phyloP scores from a whole-genome alignment of 2,329 filamentous ascomycete species.

The Aspergillus ustus region DNA sequence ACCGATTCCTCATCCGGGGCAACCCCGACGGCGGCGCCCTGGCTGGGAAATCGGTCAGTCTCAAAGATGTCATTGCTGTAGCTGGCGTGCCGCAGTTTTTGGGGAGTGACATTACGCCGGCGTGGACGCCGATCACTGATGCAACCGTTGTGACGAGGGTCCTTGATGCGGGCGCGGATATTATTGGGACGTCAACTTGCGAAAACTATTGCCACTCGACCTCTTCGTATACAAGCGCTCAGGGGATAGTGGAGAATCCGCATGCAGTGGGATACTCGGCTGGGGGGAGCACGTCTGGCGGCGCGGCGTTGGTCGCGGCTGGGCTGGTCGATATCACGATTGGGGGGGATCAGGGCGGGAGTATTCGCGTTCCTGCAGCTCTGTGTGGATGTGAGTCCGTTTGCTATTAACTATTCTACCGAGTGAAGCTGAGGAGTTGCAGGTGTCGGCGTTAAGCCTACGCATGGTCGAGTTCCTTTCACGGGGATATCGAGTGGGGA shows the following conservation, averaged over 20 bases:
- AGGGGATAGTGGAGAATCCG: conserved; percentile 34
- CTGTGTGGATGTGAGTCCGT: conserved; percentile 44
- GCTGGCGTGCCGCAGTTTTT: conserved; percentile 59
- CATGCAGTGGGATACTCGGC: conserved; percentile 34
- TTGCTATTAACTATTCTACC: conserved; percentile 26
- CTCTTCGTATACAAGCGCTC: background rate
- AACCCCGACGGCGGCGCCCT: conserved; percentile 23
- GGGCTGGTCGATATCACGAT: conserved; percentile 36
- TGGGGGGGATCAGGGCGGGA: conserved; percentile 40
- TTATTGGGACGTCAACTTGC: conserved; percentile 58
- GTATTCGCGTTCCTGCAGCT: conserved; percentile 46
- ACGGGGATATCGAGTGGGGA: conserved; percentile 56
- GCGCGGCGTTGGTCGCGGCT: conserved; percentile 32
- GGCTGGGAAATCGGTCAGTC: conserved; percentile 53
- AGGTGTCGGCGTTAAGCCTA: conserved; percentile 48
- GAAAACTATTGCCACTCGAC: conserved; percentile 54
- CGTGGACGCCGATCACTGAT: conserved; percentile 58
- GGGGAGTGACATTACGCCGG: conserved; percentile 55
- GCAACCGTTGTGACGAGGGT: conserved; percentile 58
- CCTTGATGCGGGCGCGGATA: conserved; percentile 56
- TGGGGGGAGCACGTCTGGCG: conserved; percentile 36
- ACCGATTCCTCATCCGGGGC: conserved; percentile 53
- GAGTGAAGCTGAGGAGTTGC: background rate
- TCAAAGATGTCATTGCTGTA: conserved; percentile 62
- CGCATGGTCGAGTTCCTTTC: conserved; percentile 56